Conservation (phyloP, 139 green algal genomes). For the Pleodorina starrii region DNA sequence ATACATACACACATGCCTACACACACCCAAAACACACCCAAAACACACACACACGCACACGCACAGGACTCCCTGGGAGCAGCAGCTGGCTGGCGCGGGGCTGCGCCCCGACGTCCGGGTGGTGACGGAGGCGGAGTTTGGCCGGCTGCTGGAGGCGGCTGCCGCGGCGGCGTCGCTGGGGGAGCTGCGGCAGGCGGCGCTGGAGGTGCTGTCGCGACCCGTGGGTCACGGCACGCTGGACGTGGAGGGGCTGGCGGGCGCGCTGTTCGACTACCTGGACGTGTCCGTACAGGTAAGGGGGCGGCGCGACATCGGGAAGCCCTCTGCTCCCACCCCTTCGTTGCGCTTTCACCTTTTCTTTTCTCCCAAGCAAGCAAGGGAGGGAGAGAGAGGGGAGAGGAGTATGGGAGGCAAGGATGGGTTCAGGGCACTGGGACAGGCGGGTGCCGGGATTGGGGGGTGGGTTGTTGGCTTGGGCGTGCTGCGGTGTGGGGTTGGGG, state of each 20-base stretch:
- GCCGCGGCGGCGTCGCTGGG: background rate
- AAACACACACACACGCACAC: too few species aligned
- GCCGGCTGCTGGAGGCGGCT: background rate
- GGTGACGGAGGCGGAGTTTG: background rate
- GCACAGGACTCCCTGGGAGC: conserved; percentile 27
- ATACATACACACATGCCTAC: background rate
- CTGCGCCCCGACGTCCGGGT: background rate
- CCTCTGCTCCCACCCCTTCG: too few species aligned
- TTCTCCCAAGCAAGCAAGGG: too few species aligned
- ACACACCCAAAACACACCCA: background rate
- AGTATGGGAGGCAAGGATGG: too few species aligned
- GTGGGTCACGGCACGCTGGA: conserved; percentile 47
- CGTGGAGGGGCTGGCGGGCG: conserved; percentile 40
- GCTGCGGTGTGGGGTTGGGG: too few species aligned
- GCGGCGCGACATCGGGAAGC: too few species aligned
- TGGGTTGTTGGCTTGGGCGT: too few species aligned
- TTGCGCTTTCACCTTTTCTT: too few species aligned
- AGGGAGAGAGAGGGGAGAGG: too few species aligned
- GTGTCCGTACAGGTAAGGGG: background rate
- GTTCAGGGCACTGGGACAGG: too few species aligned
- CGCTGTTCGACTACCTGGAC: conserved; percentile 44
- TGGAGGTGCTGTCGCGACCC: conserved; percentile 41
- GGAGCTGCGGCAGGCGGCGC: conserved; percentile 45
- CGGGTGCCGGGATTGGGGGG: too few species aligned
- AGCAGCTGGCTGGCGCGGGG: background rate